phyloP scores from a whole-genome alignment of 2,329 filamentous ascomycete genomes.

The Chaetomiaceae sp. region DNA sequence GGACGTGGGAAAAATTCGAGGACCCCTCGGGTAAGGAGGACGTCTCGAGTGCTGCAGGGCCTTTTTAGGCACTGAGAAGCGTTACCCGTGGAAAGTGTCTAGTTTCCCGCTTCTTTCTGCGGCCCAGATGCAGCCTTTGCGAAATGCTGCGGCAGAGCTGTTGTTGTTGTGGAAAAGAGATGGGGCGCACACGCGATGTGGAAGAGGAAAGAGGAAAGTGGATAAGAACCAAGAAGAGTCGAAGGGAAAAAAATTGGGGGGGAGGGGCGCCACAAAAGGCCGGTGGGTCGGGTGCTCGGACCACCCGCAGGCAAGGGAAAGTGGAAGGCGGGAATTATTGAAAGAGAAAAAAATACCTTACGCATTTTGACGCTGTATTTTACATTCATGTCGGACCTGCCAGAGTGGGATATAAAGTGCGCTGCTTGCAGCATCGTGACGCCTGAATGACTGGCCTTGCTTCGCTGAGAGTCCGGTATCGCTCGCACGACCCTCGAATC shows the following conservation, averaged over 20 bases:
- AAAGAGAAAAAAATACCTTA: constrained; percentile 2
- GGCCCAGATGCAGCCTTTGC: not conserved
- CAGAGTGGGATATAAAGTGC: constrained; percentile 12
- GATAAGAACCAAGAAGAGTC: constrained; percentile 25
- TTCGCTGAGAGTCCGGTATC: too few species aligned
- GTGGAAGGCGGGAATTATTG: constrained; percentile 11
- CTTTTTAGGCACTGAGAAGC: constrained; percentile 5
- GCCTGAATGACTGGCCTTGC: too few species aligned
- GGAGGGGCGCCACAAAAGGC: constrained; percentile 22
- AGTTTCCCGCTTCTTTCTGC: constrained; percentile 5
- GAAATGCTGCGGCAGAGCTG: not conserved
- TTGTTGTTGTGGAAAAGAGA: constrained; percentile 20
- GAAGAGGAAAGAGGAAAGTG: constrained; percentile 26
- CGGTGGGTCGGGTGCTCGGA: constrained; percentile 21
- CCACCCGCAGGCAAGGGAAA: constrained; percentile 12
- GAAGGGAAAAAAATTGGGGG: constrained; percentile 23
- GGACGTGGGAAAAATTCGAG: constrained; percentile 22
- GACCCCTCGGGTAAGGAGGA: constrained; percentile 1
- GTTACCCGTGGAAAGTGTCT: not conserved
- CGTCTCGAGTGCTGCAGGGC: not conserved
- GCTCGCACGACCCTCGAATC: too few species aligned
- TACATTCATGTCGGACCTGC: not conserved
- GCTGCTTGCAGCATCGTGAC: not conserved
- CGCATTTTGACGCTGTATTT: too few species aligned
- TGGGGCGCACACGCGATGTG: constrained; percentile 11